A percentile compares a stretch with the other conserved stretches of the same genome.
Conservation (phyloP, 306 rosid species). For the Lotus japonicus region DNA sequence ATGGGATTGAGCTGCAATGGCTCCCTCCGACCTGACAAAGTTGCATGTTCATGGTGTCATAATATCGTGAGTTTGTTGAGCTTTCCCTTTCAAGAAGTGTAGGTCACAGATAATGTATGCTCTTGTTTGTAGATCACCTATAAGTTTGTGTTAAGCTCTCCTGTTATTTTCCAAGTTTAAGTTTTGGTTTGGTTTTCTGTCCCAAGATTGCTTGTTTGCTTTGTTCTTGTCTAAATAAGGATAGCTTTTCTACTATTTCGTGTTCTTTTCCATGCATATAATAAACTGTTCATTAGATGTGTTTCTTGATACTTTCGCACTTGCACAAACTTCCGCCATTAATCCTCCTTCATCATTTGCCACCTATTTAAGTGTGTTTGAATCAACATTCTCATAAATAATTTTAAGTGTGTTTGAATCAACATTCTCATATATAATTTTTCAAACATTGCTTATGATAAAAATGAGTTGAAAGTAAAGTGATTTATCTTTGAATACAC, state of each 20-base stretch:
- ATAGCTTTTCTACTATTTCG: neutral
- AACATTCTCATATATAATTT: too few species aligned
- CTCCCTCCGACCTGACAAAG: constrained; percentile 33
- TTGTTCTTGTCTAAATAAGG: constrained; percentile 4
- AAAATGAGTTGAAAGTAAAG: too few species aligned
- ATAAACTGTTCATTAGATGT: neutral
- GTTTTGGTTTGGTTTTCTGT: neutral
- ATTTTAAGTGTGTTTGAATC: too few species aligned
- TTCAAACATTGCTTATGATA: too few species aligned
- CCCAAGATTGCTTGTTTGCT: neutral
- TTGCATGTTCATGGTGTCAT: neutral
- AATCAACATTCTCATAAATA: too few species aligned
- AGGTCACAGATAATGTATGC: neutral
- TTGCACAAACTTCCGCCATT: neutral
- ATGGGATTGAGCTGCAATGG: constrained; percentile 89
- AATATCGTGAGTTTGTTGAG: neutral
- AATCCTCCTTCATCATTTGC: neutral
- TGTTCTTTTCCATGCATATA: neutral
- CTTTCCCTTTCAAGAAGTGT: neutral
- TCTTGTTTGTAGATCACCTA: neutral
- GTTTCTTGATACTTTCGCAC: neutral
- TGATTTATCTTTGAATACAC: too few species aligned
- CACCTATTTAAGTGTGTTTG: too few species aligned
- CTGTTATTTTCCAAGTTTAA: neutral
- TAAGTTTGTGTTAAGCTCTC: neutral